phyloP scores from a whole-genome alignment of 2,329 filamentous ascomycete genomes.

The Chalaropsis thielavioides region DNA sequence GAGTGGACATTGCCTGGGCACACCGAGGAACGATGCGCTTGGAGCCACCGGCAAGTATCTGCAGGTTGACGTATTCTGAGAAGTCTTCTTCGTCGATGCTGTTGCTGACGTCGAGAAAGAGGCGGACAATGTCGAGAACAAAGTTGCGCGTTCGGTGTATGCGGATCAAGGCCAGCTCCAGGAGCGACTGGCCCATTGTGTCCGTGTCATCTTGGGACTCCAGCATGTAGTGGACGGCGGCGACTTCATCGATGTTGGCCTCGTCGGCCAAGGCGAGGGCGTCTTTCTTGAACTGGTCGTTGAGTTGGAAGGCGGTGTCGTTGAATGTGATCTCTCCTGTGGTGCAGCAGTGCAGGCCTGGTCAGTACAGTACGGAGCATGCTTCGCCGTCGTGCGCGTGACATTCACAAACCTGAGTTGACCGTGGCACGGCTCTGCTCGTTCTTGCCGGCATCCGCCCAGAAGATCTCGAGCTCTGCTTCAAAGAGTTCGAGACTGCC shows the following conservation, averaged over 20 bases:
- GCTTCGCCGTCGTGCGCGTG: slow-evolving; percentile 11
- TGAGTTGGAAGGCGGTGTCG: slow-evolving; percentile 63
- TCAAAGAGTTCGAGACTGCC: slow-evolving; percentile 58
- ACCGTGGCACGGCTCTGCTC: slow-evolving; percentile 60
- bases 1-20: slow-evolving; percentile 57
- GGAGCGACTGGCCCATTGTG: slow-evolving; percentile 54
- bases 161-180: slow-evolving; percentile 68
- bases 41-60: slow-evolving; percentile 38
- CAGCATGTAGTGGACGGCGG: slow-evolving; percentile 63
- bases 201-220: slow-evolving; percentile 56
- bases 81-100: slow-evolving; percentile 28
- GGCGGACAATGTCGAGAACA: slow-evolving; percentile 66
- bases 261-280: slow-evolving; percentile 72
- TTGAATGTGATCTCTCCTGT: slow-evolving; percentile 62
- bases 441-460: slow-evolving; percentile 57
- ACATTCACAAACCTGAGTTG: slow-evolving; percentile 41
- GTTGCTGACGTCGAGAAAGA: slow-evolving; percentile 55
- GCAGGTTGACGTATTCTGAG: slow-evolving; percentile 40
- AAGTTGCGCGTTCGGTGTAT: slow-evolving; percentile 79
- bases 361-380: not conserved
- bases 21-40: slow-evolving; percentile 60
- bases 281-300: slow-evolving; percentile 74
- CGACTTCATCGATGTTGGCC: slow-evolving; percentile 76
- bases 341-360: not conserved
- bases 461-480: slow-evolving; percentile 57